Evolutionary conservation across 352 stramenopile species (phyloP), one percentile per base, ranked within the genome.

Genomic region (Globisporangium barbulae): DNA sequence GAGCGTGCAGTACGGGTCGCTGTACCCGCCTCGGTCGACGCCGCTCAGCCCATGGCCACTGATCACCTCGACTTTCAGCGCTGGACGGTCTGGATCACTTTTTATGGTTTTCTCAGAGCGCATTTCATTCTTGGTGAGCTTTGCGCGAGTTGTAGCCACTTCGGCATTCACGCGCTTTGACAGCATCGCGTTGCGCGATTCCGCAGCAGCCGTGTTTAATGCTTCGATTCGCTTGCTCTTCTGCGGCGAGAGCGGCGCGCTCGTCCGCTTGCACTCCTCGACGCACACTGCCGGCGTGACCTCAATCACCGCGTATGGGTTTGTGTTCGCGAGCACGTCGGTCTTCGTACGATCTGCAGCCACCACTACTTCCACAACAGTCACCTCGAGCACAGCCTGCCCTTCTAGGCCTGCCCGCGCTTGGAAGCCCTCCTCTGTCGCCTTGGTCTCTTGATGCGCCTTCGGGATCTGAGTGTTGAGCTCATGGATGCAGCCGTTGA

Each of bases 401-500:
- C 83, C 74, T 74, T 90, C 83, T 5, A 90, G 61, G 1, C 78
- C 78, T 15, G 69, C 58, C 48, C 74, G 70, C 10, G 72, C 68
- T 59, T 90, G 83, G 61, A 90, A 90, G 0, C 65, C 59, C 69
- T 90, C 80, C 49, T 91, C 83, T 0, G 72, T 71, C 8, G 79
- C 73, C n/a, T 62, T 68, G 30, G 70, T 84, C 30, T 89, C 76
- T n/a, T 70, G 69, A 63, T 90, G 79, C 2, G 83, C 79, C 30
- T 76, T 71, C 6, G 79, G 60, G 44, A 92, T 81, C 50, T 89
- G 81, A 5, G 72, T 68, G 48, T 89, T 88, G 7, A 90, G 63
- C 17, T 85, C 74, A 39, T 92, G 81, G 62, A 92, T 89, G 64
- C 81, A 90, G 10, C 83, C 83, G 53, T 92, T 92, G 47, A 92